A percentile compares a stretch with the other conserved stretches of the same genome.
phyloP scores from a whole-genome alignment of 2,329 filamentous ascomycete genomes.

The Fusarium sp. region DNA sequence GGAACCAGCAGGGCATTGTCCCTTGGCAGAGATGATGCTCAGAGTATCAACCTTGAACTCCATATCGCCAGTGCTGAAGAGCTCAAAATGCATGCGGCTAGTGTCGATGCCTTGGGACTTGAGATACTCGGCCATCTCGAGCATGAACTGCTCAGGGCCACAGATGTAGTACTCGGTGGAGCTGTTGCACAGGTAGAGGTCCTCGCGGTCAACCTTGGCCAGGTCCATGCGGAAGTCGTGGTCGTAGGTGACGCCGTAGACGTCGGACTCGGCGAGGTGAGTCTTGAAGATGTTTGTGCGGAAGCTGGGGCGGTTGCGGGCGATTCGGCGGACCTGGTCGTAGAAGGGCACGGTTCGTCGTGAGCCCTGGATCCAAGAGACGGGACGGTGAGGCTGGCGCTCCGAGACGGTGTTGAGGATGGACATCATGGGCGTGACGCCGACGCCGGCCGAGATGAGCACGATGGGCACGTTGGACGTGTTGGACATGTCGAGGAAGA shows the following conservation, averaged over 20 bases:
- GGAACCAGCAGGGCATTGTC: conserved; percentile 13
- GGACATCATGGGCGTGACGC: conserved; percentile 68
- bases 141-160: conserved; percentile 66
- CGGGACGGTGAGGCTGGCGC: conserved; percentile 57
- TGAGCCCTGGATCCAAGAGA: conserved; percentile 71
- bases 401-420: conserved; percentile 67
- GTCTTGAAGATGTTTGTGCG: conserved; percentile 62
- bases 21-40: conserved; percentile 44
- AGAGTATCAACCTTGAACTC: conserved; percentile 50
- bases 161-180: conserved; percentile 66
- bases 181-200: conserved; percentile 58
- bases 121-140: conserved; percentile 60
- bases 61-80: conserved; percentile 60
- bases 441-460: conserved; percentile 70
- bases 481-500: conserved; percentile 62
- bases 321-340: conserved; percentile 60
- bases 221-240: conserved; percentile 59
- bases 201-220: conserved; percentile 54
- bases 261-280: conserved; percentile 57
- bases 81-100: conserved; percentile 57
- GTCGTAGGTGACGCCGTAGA: conserved; percentile 57
- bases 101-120: conserved; percentile 54
- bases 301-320: conserved; percentile 51
- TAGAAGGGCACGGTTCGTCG: conserved; percentile 64
- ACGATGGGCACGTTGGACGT: conserved; percentile 59